These are phyloP conservation scores for Trichoderma guizhouense DNA, from an alignment of 2,329 filamentous ascomycete species.

Conservation along the genomic window DNA sequence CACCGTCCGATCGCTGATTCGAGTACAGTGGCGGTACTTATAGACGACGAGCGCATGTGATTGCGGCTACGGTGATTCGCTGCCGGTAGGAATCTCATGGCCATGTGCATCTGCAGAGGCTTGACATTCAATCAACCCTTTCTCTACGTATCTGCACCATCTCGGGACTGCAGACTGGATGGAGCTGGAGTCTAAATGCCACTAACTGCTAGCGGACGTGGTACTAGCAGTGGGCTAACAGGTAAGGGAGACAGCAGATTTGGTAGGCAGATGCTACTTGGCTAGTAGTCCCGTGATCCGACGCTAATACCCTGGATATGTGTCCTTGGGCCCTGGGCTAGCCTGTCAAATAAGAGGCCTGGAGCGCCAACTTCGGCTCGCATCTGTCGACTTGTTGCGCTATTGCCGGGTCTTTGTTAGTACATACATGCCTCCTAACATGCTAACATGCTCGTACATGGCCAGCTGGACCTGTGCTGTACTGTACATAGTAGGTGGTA, in stretches of 20 bases:
- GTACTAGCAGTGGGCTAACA: not conserved
- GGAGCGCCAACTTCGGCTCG: conserved; percentile 16
- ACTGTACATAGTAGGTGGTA: not conserved
- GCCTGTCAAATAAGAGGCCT: conserved; percentile 7
- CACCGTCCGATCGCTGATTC: not conserved
- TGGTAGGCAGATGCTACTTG: not conserved
- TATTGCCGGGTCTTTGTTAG: not conserved
- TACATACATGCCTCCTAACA: not conserved
- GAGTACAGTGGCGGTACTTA: not conserved
- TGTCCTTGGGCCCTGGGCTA: not conserved
- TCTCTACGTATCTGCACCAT: not conserved
- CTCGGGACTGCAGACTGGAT: not conserved
- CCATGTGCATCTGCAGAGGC: not conserved
- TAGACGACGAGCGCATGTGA: not conserved
- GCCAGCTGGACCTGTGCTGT: not conserved
- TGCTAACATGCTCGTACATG: not conserved
- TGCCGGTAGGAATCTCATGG: not conserved
- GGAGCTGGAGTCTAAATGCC: not conserved
- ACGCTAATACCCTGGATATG: conserved; percentile 9
- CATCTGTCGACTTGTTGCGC: not conserved
- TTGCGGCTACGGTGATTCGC: not conserved
- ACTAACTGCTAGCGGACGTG: not conserved
- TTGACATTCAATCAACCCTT: not conserved
- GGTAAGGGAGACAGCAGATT: not conserved
- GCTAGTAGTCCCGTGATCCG: conserved; percentile 8